Percentiles rank a stretch among this genome's conserved stretches.
Evolutionary conservation across 164 flowering plant species (phyloP).

Genomic region (Annona squamosa): DNA sequence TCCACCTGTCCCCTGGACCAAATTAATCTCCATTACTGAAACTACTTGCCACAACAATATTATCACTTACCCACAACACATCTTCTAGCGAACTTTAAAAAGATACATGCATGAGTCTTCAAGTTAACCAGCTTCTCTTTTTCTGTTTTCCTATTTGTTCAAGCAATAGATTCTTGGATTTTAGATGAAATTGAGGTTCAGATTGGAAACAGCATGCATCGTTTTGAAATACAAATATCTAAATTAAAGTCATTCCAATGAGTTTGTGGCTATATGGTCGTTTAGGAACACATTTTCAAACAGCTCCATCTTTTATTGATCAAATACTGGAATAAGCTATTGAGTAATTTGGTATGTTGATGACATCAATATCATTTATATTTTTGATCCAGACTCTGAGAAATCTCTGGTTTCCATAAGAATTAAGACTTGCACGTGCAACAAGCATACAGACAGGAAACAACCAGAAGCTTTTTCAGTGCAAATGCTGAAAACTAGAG

Average conservation of each 20-base stretch:
- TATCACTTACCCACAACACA: neutral
- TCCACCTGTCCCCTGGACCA: neutral
- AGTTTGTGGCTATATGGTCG: neutral
- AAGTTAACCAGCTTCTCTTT: too few relatives aligned
- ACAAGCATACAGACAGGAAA: neutral
- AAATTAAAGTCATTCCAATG: neutral
- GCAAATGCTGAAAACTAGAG: neutral
- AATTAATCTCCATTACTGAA: neutral
- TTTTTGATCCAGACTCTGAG: neutral
- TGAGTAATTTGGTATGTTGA: neutral
- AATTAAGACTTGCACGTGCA: neutral
- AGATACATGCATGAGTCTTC: too few relatives aligned
- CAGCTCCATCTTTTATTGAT: neutral
- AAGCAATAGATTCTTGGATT: too few relatives aligned
- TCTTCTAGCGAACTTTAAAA: neutral
- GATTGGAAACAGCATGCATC: neutral
- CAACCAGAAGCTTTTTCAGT: neutral
- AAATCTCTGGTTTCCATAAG: neutral
- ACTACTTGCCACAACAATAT: neutral
- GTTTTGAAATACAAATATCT: neutral
- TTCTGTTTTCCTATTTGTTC: too few relatives aligned
- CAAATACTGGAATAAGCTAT: neutral
- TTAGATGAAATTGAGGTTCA: neutral
- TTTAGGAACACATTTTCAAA: neutral
- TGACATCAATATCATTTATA: neutral